Conservation (phyloP, 371 early-diverging fungal genomes). For the Syncephalastrum racemosum region DNA sequence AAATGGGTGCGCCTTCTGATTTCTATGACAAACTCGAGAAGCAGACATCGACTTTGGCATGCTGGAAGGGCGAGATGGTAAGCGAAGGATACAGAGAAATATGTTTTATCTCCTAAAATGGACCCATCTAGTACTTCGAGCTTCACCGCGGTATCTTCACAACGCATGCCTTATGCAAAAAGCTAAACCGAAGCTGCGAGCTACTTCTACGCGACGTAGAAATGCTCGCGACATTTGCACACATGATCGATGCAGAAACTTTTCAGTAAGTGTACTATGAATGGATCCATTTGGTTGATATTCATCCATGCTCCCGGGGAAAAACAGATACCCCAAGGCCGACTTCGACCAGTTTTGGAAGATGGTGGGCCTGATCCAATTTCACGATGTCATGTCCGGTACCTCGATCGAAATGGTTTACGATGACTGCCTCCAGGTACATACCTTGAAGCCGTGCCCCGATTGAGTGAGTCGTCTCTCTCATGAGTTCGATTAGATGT, state of each 20-base stretch:
- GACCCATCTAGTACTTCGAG: conserved; percentile 65
- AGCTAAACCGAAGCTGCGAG: conserved; percentile 85
- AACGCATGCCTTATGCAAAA: conserved; percentile 84
- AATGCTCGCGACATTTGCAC: conserved; percentile 58
- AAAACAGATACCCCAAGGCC: conserved; percentile 63
- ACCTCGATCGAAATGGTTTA: conserved; percentile 91
- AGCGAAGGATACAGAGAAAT: conserved; percentile 4
- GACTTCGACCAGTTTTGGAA: conserved; percentile 90
- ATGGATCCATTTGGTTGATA: neutral
- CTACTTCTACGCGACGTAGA: conserved; percentile 85
- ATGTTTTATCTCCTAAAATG: neutral
- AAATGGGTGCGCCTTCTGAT: conserved; percentile 71
- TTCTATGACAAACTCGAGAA: conserved; percentile 81
- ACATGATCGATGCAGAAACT: conserved; percentile 18
- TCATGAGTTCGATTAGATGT: conserved; percentile 27
- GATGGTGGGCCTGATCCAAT: conserved; percentile 87
- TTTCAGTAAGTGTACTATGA: neutral
- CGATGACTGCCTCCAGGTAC: conserved; percentile 74
- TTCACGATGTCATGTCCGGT: conserved; percentile 93
- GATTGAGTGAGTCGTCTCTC: neutral
- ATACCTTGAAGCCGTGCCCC: conserved; percentile 6
- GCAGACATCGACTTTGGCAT: conserved; percentile 66
- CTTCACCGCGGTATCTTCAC: conserved; percentile 98
- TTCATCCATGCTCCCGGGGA: neutral
- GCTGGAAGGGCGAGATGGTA: conserved; percentile 94